Evolutionary conservation across 805 yeast genomes (phyloP).

Genomic region (Ogataea chonburiensis): DNA sequence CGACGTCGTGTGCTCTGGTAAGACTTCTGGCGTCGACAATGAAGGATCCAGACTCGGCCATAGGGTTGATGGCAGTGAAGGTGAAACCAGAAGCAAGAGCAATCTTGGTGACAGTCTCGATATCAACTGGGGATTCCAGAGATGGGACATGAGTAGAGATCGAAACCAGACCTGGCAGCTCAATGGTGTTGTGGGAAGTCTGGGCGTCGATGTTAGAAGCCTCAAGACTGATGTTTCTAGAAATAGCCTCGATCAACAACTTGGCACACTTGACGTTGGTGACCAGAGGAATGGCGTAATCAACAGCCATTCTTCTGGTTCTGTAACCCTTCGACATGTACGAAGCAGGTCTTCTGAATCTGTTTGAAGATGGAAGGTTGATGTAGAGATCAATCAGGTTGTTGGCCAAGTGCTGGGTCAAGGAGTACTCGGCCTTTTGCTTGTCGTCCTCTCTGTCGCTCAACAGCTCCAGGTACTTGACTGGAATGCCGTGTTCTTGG

Average conservation of each 20-base stretch:
- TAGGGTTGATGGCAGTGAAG: constrained; percentile 76
- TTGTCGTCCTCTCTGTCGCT: constrained; percentile 64
- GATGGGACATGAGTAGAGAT: constrained; percentile 77
- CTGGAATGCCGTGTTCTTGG: constrained; percentile 91
- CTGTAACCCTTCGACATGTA: constrained; percentile 96
- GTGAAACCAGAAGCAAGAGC: constrained; percentile 88
- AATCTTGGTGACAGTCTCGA: constrained; percentile 65
- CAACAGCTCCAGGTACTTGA: constrained; percentile 89
- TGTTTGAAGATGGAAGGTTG: constrained; percentile 93
- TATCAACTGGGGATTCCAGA: constrained; percentile 51
- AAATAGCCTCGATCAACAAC: constrained; percentile 88
- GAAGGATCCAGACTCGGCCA: constrained; percentile 58
- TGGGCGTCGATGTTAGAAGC: constrained; percentile 82
- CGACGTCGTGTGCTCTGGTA: constrained; percentile 56
- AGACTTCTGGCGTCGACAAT: constrained; percentile 66
- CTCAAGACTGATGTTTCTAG: constrained; percentile 65
- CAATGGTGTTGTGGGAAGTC: constrained; percentile 79
- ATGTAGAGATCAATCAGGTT: constrained; percentile 94
- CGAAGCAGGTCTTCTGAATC: constrained; percentile 98
- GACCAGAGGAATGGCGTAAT: constrained; percentile 94
- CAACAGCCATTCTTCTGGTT: constrained; percentile 99
- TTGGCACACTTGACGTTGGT: constrained; percentile 98
- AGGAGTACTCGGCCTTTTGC: constrained; percentile 89
- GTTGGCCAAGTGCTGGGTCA: constrained; percentile 94
- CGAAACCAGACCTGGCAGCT: constrained; percentile 85